Evolutionary conservation across 139 green algal species (phyloP).

Genomic region (Haematococcus sp.): DNA sequence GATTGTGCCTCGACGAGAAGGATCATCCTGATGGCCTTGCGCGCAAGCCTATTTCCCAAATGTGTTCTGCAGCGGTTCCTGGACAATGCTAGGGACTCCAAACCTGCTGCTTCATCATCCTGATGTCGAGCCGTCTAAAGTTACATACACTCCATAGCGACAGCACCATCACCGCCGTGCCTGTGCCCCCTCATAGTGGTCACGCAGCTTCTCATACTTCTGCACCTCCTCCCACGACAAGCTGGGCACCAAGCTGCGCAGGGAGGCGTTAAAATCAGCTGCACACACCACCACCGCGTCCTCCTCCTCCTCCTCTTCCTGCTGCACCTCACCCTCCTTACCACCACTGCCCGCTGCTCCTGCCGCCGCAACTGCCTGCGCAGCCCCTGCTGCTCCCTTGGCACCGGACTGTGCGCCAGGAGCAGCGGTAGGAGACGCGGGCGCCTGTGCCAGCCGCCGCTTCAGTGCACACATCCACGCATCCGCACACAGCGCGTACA

Average conservation of each 20-base stretch:
- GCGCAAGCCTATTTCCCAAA: no score
- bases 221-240: slow-evolving; percentile 76
- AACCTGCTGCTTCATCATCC: no score
- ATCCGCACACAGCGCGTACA: slow-evolving; percentile 92
- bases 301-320: background rate
- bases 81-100: no score
- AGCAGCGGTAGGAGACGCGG: no score
- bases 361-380: background rate
- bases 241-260: slow-evolving; percentile 67
- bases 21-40: no score
- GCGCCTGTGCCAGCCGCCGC: slow-evolving; percentile 8
- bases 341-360: background rate
- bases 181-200: slow-evolving; percentile 60
- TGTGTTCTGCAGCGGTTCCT: no score
- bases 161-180: background rate
- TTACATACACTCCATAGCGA: no score
- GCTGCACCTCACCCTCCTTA: background rate
- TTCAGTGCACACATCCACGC: slow-evolving; percentile 85
- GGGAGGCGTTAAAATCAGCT: slow-evolving; percentile 65
- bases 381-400: background rate
- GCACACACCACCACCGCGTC: slow-evolving; percentile 51
- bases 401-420: no score
- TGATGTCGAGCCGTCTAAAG: no score
- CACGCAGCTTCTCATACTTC: slow-evolving; percentile 70
- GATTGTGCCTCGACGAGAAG: no score